These are phyloP conservation scores for Trichosporon sp. DNA, from an alignment of 1,284 basidiomycete species.

Conservation along the genomic window DNA sequence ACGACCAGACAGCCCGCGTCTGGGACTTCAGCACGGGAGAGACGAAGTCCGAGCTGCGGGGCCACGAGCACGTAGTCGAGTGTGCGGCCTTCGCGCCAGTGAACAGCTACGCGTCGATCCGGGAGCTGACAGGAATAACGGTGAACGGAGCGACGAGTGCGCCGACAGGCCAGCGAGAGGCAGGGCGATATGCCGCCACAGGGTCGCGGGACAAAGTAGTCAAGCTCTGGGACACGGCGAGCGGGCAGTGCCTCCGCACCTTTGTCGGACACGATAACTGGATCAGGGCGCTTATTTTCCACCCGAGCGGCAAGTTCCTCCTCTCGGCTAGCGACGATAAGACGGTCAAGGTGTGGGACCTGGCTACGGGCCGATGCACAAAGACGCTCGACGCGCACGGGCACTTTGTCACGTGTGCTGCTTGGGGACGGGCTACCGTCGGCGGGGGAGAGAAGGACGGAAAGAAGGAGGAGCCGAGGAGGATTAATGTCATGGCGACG, in stretches of 20 bases:
- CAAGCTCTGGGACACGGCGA: slow-evolving; percentile 74
- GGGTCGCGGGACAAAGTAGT: slow-evolving; percentile 84
- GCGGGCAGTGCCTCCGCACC: slow-evolving; percentile 66
- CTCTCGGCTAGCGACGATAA: slow-evolving; percentile 86
- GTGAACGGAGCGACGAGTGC: slow-evolving; percentile 44
- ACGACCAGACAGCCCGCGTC: slow-evolving; percentile 80
- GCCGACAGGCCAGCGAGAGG: slow-evolving; percentile 39
- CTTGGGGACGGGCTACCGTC: slow-evolving; percentile 65
- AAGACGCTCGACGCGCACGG: slow-evolving; percentile 79
- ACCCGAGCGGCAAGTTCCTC: slow-evolving; percentile 77
- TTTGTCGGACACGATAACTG: slow-evolving; percentile 77
- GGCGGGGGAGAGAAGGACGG: slow-evolving; percentile 27
- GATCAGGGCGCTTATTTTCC: slow-evolving; percentile 75
- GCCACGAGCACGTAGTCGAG: slow-evolving; percentile 83
- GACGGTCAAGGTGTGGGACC: slow-evolving; percentile 82
- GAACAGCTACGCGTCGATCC: slow-evolving; percentile 65
- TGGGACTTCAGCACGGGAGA: slow-evolving; percentile 73
- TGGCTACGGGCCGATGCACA: slow-evolving; percentile 67
- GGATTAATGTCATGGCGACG: slow-evolving; percentile 73
- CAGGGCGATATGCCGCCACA: slow-evolving; percentile 61
- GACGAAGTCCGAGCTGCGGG: slow-evolving; percentile 73
- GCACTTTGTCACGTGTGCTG: slow-evolving; percentile 75
- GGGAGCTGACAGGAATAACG: slow-evolving; percentile 67
- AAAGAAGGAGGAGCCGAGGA: slow-evolving; percentile 52
- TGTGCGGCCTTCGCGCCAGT: slow-evolving; percentile 74